Conservation (phyloP, 2,329 filamentous ascomycete species). For the Aureobasidium sp. region DNA sequence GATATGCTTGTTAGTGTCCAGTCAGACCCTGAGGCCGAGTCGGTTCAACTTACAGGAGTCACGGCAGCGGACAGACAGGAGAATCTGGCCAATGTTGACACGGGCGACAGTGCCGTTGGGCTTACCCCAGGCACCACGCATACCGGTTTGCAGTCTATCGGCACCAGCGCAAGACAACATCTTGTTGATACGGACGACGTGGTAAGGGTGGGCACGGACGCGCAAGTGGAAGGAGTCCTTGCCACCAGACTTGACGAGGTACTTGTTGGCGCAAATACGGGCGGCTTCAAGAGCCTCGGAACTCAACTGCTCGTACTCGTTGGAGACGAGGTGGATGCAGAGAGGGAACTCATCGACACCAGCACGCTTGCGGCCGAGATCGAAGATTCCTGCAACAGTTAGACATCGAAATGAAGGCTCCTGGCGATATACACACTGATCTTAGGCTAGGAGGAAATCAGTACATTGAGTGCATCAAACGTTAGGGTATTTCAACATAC, state of each 20-base stretch:
- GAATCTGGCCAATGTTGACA: slow-evolving; percentile 99
- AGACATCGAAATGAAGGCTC: no score
- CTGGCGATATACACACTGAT: no score
- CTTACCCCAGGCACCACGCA: slow-evolving; percentile 99
- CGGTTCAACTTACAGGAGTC: slow-evolving; percentile 62
- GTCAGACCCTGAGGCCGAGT: no score
- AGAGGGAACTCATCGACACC: slow-evolving; percentile 99
- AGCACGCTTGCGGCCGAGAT: slow-evolving; percentile 67
- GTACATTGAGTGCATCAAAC: no score
- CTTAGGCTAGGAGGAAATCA: no score
- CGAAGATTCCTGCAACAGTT: slow-evolving; percentile 53
- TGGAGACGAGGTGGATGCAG: slow-evolving; percentile 98
- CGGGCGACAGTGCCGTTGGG: slow-evolving; percentile 97
- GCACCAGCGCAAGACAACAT: slow-evolving; percentile 99
- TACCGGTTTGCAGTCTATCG: slow-evolving; percentile 99
- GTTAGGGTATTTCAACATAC: no score
- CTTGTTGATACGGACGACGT: slow-evolving; percentile 99
- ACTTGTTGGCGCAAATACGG: slow-evolving; percentile 99
- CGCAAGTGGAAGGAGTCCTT: slow-evolving; percentile 67
- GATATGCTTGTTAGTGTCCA: not conserved
- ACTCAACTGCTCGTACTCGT: slow-evolving; percentile 99
- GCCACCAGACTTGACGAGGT: slow-evolving; percentile 62
- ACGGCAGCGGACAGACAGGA: slow-evolving; percentile 94
- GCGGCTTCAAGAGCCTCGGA: slow-evolving; percentile 99
- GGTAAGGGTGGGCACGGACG: slow-evolving; percentile 91